Percentiles rank a stretch among this genome's conserved stretches.
Conservation (phyloP, 805 yeast species). For the Candida wancherniae region DNA sequence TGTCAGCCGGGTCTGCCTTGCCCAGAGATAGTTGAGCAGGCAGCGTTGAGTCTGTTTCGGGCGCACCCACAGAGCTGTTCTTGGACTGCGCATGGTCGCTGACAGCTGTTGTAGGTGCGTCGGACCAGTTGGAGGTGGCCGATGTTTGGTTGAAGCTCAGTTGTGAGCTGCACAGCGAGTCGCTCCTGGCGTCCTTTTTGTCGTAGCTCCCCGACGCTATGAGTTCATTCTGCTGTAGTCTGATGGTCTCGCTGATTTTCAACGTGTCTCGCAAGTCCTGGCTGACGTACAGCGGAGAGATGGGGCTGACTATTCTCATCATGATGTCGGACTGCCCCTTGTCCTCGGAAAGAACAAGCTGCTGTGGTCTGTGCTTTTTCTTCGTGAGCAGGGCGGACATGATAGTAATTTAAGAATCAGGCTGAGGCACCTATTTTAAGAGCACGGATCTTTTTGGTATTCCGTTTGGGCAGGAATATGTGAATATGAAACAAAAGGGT, state of each 20-base stretch:
- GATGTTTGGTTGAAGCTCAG: slow-evolving; percentile 1
- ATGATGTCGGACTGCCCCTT: slow-evolving; percentile 11
- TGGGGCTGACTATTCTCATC: slow-evolving; percentile 14
- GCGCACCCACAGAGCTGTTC: too few species aligned
- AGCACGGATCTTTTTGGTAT: too few species aligned
- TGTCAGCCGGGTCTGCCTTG: background rate
- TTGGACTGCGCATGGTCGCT: too few species aligned
- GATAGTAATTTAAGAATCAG: too few species aligned
- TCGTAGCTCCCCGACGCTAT: slow-evolving; percentile 12
- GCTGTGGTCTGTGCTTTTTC: slow-evolving; percentile 12
- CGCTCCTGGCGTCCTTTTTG: slow-evolving; percentile 1
- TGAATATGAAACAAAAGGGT: too few species aligned
- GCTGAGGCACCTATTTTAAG: too few species aligned
- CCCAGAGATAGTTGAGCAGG: too few species aligned
- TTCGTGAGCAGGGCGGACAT: slow-evolving; percentile 11
- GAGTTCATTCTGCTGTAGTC: slow-evolving; percentile 15
- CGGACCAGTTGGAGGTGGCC: slow-evolving; percentile 2
- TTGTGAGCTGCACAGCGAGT: slow-evolving; percentile 1
- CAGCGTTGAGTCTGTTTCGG: too few species aligned
- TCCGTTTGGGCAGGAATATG: too few species aligned
- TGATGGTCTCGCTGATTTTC: slow-evolving; percentile 14
- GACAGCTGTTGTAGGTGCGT: too few species aligned
- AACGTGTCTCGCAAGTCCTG: slow-evolving; percentile 15
- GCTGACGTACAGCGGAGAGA: slow-evolving; percentile 12
- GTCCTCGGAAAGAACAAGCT: slow-evolving; percentile 11